These are phyloP conservation scores for Quercus phellos DNA, from an alignment of 331 rosid genomes.

Conservation along the genomic window DNA sequence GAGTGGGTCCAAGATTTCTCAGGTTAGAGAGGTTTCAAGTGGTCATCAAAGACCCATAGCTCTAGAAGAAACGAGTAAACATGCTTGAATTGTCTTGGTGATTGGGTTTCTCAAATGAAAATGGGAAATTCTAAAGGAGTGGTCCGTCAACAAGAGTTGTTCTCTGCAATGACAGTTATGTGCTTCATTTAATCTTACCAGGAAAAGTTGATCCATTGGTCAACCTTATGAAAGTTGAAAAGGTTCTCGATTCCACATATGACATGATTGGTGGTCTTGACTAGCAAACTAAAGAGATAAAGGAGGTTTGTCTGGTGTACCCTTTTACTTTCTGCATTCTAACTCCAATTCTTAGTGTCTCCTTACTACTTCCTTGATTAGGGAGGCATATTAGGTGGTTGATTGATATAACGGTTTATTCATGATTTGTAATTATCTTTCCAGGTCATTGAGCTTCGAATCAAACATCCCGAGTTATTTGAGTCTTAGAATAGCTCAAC, in stretches of 20 bases:
- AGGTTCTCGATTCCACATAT: conserved; percentile 94
- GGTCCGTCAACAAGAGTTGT: conserved; percentile 88
- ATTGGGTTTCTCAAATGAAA: neutral
- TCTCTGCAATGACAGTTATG: conserved; percentile 92
- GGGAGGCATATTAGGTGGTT: conserved; percentile 3
- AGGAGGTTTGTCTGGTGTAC: conserved; percentile 50
- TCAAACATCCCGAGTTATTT: conserved; percentile 92
- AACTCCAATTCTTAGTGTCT: neutral
- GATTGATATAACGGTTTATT: conserved; percentile 5
- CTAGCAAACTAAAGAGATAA: conserved; percentile 95
- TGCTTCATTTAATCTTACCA: conserved; percentile 87
- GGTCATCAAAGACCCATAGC: neutral
- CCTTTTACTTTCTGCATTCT: neutral
- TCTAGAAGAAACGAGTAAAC: neutral
- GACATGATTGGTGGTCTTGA: conserved; percentile 99
- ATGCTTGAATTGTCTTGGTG: neutral
- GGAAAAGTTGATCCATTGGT: conserved; percentile 99
- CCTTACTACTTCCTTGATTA: neutral
- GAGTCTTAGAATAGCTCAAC: conserved; percentile 99
- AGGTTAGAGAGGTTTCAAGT: neutral
- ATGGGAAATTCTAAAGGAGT: neutral
- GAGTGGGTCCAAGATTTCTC: neutral
- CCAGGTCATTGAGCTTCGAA: conserved; percentile 95
- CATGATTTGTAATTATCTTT: conserved; percentile 15
- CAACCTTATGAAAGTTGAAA: conserved; percentile 97